A percentile compares a stretch with the other conserved stretches of the same genome.
Evolutionary conservation across 2,329 filamentous ascomycete genomes (phyloP).

Genomic region (Neoascochyta sp.): DNA sequence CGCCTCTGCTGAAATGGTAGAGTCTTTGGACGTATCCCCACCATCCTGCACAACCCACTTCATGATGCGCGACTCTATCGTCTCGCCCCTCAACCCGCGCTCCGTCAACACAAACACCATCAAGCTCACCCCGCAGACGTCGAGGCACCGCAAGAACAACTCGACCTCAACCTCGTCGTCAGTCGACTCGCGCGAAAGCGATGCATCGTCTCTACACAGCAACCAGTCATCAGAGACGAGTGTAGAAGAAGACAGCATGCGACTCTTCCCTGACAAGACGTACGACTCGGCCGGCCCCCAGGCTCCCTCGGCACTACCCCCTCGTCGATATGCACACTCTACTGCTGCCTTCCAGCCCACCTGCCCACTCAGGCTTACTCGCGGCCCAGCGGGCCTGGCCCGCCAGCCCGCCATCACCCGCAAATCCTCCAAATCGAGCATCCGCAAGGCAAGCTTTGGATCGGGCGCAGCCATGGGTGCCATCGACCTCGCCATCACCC

Average conservation of each 20-base stretch:
- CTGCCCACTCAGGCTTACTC: slow-evolving; percentile 16
- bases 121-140: slow-evolving; percentile 1
- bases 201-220: slow-evolving; percentile 41
- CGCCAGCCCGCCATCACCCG: slow-evolving; percentile 18
- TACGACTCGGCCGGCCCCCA: slow-evolving; percentile 4
- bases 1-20: slow-evolving; percentile 17
- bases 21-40: slow-evolving; percentile 29
- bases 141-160: slow-evolving; percentile 10
- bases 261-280: slow-evolving; percentile 5
- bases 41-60: slow-evolving; percentile 23
- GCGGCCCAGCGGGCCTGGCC: slow-evolving; percentile 9
- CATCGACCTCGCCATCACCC: slow-evolving; percentile 22
- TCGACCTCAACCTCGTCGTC: slow-evolving; percentile 31
- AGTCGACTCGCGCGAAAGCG: slow-evolving; percentile 35
- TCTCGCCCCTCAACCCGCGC: slow-evolving; percentile 30
- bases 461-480: slow-evolving; percentile 17
- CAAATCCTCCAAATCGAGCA: slow-evolving; percentile 19
- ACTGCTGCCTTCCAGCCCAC: slow-evolving; percentile 26
- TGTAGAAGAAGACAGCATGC: slow-evolving; percentile 29
- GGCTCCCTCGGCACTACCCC: slow-evolving; percentile 15
- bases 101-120: slow-evolving; percentile 3
- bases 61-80: slow-evolving; percentile 25
- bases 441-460: slow-evolving; percentile 11
- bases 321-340: slow-evolving; percentile 25
- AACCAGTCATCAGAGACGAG: slow-evolving; percentile 40